Percentiles rank a stretch among this genome's conserved stretches.
phyloP scores from a whole-genome alignment of 2,329 filamentous ascomycete genomes.

The Fusarium succisae region DNA sequence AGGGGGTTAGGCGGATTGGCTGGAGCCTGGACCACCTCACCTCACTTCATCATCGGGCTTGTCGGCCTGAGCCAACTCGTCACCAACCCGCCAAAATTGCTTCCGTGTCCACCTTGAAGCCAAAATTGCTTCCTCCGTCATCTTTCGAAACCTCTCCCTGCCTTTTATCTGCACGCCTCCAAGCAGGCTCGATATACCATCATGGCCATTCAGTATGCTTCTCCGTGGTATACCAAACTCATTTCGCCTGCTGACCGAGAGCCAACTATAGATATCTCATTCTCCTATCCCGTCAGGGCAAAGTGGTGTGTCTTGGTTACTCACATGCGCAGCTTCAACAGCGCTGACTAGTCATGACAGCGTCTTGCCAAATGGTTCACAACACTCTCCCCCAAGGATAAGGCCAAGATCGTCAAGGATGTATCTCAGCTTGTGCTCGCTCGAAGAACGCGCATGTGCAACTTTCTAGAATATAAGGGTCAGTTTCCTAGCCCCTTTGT shows the following conservation, averaged over 20 bases:
- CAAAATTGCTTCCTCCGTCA: conserved; percentile 39
- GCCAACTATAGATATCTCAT: conserved; percentile 82
- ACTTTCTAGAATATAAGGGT: conserved; percentile 99
- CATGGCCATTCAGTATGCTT: conserved; percentile 58
- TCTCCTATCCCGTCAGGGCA: conserved; percentile 96
- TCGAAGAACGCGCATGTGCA: conserved; percentile 97
- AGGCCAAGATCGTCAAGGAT: conserved; percentile 99
- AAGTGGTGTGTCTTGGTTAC: conserved; percentile 79
- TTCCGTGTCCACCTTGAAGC: conserved; percentile 40
- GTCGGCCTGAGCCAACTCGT: conserved; percentile 32
- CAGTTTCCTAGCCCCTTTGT: conserved; percentile 30
- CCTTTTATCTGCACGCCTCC: conserved; percentile 33
- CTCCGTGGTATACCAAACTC: conserved; percentile 11
- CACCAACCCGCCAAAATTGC: conserved; percentile 44
- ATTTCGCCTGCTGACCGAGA: conserved; percentile 33
- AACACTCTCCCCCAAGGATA: conserved; percentile 95
- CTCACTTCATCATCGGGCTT: conserved; percentile 19
- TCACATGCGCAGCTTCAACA: conserved; percentile 13
- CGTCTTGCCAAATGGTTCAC: conserved; percentile 99
- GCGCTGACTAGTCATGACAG: conserved; percentile 59
- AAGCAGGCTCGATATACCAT: conserved; percentile 40
- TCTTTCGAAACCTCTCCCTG: conserved; percentile 22
- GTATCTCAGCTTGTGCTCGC: conserved; percentile 97
- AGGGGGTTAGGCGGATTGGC: background rate
- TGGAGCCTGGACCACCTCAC: conserved; percentile 9